These are phyloP conservation scores for Pseudogymnoascus sp. DNA, from an alignment of 2,329 filamentous ascomycete genomes.

Conservation along the genomic window DNA sequence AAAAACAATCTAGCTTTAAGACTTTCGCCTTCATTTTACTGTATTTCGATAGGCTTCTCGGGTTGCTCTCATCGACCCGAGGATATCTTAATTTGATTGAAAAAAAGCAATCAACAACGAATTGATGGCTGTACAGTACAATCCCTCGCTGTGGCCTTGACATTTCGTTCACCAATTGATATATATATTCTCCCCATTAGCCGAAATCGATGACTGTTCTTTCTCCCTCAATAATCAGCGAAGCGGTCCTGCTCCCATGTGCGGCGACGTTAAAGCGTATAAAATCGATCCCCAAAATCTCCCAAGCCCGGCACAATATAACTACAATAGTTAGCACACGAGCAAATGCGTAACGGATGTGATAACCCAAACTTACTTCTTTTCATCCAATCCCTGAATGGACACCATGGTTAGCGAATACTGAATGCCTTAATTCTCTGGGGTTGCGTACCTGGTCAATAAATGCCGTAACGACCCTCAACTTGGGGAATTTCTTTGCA, in stretches of 20 bases:
- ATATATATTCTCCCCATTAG: neutral
- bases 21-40: slow-evolving; percentile 3
- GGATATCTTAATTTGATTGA: slow-evolving; percentile 1
- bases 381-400: slow-evolving; percentile 78
- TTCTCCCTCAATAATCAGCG: neutral
- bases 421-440: neutral
- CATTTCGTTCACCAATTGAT: neutral
- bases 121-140: slow-evolving; percentile 4
- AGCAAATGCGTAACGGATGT: slow-evolving; percentile 6
- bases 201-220: neutral
- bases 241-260: neutral
- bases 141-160: neutral
- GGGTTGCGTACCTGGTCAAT: slow-evolving; percentile 60
- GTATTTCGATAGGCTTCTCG: slow-evolving; percentile 5
- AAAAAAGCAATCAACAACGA: slow-evolving; percentile 1
- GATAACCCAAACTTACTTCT: slow-evolving; percentile 62
- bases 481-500: slow-evolving; percentile 77
- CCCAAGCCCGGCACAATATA: slow-evolving; percentile 93
- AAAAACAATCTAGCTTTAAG: slow-evolving; percentile 7
- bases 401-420: neutral
- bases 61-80: neutral
- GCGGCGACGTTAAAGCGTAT: slow-evolving; percentile 62
- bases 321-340: slow-evolving; percentile 41
- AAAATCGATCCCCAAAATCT: slow-evolving; percentile 94
- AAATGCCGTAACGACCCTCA: slow-evolving; percentile 91